phyloP scores from a whole-genome alignment of 2,329 filamentous ascomycete species.

The Exophiala phaeomuriformis region DNA sequence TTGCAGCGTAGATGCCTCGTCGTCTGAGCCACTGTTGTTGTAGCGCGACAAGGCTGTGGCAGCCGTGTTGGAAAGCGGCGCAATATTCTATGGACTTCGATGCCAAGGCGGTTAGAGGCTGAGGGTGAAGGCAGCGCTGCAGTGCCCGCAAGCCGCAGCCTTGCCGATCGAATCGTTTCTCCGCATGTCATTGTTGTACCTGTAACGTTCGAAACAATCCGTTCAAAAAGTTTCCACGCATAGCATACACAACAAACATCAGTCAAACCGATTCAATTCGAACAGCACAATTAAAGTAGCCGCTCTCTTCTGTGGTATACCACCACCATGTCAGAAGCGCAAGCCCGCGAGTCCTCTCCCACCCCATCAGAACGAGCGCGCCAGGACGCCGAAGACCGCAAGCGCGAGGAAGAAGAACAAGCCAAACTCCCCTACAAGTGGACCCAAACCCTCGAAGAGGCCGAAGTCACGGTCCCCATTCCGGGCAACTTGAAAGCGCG shows the following conservation, averaged over 20 bases:
- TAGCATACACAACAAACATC: too few species aligned
- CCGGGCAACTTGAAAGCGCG: constrained; percentile 75
- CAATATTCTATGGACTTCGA: background rate
- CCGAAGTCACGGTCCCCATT: constrained; percentile 71
- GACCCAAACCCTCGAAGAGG: constrained; percentile 83
- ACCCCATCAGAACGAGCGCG: constrained; percentile 48
- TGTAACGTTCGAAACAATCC: too few species aligned
- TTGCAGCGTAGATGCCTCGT: too few species aligned
- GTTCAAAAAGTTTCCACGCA: too few species aligned
- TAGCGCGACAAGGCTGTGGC: background rate
- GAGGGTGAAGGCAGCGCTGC: background rate
- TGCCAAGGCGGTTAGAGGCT: background rate
- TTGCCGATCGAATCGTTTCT: background rate
- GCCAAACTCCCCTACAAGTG: constrained; percentile 91
- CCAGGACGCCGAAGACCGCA: constrained; percentile 53
- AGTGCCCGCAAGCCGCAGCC: background rate
- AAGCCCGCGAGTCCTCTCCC: constrained; percentile 34
- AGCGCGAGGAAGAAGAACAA: constrained; percentile 79
- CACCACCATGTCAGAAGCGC: constrained; percentile 11
- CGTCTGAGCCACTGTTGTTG: too few species aligned
- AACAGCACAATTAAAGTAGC: background rate
- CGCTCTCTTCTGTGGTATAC: too few species aligned
- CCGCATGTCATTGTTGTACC: background rate
- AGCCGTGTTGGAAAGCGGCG: background rate
- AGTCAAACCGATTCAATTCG: background rate